A percentile compares a stretch with the other conserved stretches of the same genome.
phyloP scores from a whole-genome alignment of 2,329 filamentous ascomycete species.

The Ceratocystis harringtonii region DNA sequence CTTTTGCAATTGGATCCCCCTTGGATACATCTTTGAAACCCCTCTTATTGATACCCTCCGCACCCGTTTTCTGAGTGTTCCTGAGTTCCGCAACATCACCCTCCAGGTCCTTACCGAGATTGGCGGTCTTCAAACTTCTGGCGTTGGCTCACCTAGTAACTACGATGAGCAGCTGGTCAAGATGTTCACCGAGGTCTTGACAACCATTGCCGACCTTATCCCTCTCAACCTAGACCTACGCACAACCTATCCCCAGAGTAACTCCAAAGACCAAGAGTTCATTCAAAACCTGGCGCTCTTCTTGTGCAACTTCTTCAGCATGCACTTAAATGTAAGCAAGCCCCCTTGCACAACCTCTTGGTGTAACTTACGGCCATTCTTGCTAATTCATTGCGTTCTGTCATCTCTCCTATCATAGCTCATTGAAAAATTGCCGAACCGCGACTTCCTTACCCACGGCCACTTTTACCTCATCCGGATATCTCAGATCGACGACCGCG shows the following conservation, averaged over 20 bases:
- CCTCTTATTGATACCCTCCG: conserved; percentile 87
- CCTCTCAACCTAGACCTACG: conserved; percentile 82
- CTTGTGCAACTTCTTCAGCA: conserved; percentile 90
- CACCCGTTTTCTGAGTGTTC: conserved; percentile 79
- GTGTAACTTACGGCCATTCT: background rate
- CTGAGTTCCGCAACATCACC: conserved; percentile 92
- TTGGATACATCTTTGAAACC: conserved; percentile 98
- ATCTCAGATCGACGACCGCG: conserved; percentile 94
- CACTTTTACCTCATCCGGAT: conserved; percentile 98
- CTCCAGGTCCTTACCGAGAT: conserved; percentile 96
- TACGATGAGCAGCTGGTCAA: conserved; percentile 93
- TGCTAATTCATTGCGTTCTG: too few relatives aligned
- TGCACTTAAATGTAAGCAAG: conserved; percentile 59
- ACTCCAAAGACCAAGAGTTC: conserved; percentile 89
- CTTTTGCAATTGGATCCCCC: conserved; percentile 97
- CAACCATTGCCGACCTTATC: conserved; percentile 83
- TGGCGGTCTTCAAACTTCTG: conserved; percentile 75
- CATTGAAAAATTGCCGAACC: conserved; percentile 89
- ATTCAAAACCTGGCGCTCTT: conserved; percentile 94
- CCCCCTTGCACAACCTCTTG: conserved; percentile 15
- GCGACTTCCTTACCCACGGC: conserved; percentile 84
- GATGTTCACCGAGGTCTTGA: conserved; percentile 96
- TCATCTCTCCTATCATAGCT: conserved; percentile 36
- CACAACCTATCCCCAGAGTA: conserved; percentile 78
- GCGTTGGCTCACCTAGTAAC: conserved; percentile 47